Conservation (phyloP, 371 early-diverging fungal species). For the Rhizopus stolonifer region DNA sequence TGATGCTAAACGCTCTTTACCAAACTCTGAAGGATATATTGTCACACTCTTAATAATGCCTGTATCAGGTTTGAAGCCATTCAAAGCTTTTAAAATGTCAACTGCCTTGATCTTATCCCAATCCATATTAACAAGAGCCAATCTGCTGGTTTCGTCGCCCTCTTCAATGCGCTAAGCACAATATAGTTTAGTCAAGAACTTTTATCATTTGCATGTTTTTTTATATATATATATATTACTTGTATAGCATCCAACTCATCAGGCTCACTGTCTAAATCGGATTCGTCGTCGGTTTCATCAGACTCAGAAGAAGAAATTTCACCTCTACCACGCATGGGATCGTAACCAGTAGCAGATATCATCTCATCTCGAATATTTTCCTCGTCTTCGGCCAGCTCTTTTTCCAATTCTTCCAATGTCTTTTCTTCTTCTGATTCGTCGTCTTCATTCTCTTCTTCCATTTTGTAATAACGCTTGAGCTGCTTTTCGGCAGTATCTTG, state of each 20-base stretch:
- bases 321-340: slow-evolving; percentile 88
- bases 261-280: slow-evolving; percentile 51
- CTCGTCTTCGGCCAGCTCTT: slow-evolving; percentile 51
- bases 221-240: slow-evolving; percentile 37
- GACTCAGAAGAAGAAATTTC: slow-evolving; percentile 63
- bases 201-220: slow-evolving; percentile 46
- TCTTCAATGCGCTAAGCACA: slow-evolving; percentile 56
- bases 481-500: slow-evolving; percentile 53
- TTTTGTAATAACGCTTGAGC: slow-evolving; percentile 57
- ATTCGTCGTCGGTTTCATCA: slow-evolving; percentile 58
- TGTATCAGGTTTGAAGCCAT: slow-evolving; percentile 79
- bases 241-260: slow-evolving; percentile 44
- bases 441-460: slow-evolving; percentile 56
- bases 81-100: slow-evolving; percentile 88
- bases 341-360: slow-evolving; percentile 40
- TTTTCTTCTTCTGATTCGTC: slow-evolving; percentile 32
- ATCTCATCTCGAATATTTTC: slow-evolving; percentile 34
- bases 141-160: slow-evolving; percentile 85
- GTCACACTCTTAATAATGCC: slow-evolving; percentile 76
- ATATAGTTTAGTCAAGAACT: slow-evolving; percentile 40
- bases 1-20: slow-evolving; percentile 81
- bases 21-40: slow-evolving; percentile 96
- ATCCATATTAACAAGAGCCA: slow-evolving; percentile 96
- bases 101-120: slow-evolving; percentile 89
- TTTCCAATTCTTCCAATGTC: slow-evolving; percentile 42